Evolutionary conservation across 2,329 filamentous ascomycete species (phyloP).

Genomic region (Alternaria infectoria): DNA sequence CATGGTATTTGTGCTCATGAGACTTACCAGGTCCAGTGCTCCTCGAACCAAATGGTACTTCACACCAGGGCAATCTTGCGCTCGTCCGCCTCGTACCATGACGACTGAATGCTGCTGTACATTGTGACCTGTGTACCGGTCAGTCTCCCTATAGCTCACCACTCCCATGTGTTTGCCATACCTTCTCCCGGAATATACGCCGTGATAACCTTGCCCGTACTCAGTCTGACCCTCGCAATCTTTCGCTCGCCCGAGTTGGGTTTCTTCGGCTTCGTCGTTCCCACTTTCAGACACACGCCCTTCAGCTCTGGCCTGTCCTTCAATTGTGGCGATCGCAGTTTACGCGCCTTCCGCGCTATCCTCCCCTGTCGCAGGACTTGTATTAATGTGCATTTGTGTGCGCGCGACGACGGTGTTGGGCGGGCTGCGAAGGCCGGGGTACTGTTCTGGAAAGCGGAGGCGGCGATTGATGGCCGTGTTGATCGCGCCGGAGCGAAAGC

Average conservation of each 20-base stretch:
- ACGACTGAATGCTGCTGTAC: constrained; percentile 99
- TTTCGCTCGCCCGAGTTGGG: constrained; percentile 98
- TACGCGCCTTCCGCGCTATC: constrained; percentile 77
- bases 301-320: constrained; percentile 81
- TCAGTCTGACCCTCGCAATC: constrained; percentile 88
- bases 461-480: constrained; percentile 26
- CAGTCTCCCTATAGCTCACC: constrained; percentile 2
- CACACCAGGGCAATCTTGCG: constrained; percentile 98
- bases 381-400: constrained; percentile 55
- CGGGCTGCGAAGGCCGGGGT: constrained; percentile 31
- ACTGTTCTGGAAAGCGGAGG: constrained; percentile 27
- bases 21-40: constrained; percentile 86
- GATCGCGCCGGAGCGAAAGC: constrained; percentile 22
- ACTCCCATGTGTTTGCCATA: constrained; percentile 38
- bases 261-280: constrained; percentile 95
- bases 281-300: constrained; percentile 94
- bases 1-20: neutral
- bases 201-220: constrained; percentile 83
- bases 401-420: constrained; percentile 49
- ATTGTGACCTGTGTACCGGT: constrained; percentile 72
- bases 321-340: constrained; percentile 87
- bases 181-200: constrained; percentile 96
- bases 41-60: constrained; percentile 93
- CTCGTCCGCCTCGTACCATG: constrained; percentile 87
- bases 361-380: constrained; percentile 72